These are phyloP conservation scores for Oxyria digyna DNA, from an alignment of 148 eudicot genomes.

Conservation along the genomic window DNA sequence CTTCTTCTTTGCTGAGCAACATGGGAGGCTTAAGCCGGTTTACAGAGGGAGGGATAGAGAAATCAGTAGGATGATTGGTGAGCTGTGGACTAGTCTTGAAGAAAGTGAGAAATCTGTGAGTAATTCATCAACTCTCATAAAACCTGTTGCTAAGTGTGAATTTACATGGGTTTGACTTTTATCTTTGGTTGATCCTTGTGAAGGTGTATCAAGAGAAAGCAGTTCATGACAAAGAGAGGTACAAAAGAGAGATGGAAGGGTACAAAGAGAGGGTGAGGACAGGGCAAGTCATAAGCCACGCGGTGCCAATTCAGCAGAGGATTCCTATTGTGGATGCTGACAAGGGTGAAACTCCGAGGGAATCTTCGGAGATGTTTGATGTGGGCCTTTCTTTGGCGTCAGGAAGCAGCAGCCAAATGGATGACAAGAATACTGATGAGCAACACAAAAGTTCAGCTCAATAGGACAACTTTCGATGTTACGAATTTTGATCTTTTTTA, in stretches of 20 bases:
- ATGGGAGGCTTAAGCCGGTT: constrained; percentile 39
- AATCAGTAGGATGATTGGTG: constrained; percentile 66
- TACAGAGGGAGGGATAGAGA: constrained; percentile 48
- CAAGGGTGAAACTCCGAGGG: not conserved
- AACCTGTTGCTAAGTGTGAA: no score
- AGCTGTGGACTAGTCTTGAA: constrained; percentile 49
- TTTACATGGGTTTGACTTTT: no score
- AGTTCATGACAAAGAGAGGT: constrained; percentile 9
- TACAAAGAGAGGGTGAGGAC: not conserved
- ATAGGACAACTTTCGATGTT: no score
- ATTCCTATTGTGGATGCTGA: not conserved
- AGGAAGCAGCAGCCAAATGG: not conserved
- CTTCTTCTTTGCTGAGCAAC: constrained; percentile 63
- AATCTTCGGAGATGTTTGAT: not conserved
- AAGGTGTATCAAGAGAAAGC: constrained; percentile 8
- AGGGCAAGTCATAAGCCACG: not conserved
- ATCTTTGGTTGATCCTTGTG: not conserved
- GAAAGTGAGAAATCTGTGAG: constrained; percentile 40
- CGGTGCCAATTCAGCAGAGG: constrained; percentile 8
- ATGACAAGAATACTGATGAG: not conserved
- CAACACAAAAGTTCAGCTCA: not conserved
- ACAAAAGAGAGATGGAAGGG: constrained; percentile 9
- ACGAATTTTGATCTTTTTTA: no score
- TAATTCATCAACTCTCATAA: not conserved
- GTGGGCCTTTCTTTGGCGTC: not conserved